Base-by-base conservation (phyloP, 2,329 filamentous ascomycete genomes). In the Penicillium freii region DNA sequence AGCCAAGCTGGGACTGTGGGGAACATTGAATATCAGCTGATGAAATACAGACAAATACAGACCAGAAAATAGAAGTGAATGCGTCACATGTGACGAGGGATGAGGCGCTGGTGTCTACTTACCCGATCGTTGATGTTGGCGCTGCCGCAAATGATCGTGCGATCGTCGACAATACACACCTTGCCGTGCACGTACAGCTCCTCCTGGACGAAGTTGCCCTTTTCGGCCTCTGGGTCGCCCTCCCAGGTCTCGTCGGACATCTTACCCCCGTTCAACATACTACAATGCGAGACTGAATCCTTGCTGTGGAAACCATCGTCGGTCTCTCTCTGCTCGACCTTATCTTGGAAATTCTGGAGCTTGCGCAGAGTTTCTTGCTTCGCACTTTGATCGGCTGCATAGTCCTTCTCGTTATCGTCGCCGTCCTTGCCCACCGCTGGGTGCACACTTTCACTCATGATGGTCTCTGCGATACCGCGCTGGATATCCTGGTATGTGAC, bases 161-260 rank as follows among this genome's bases (percentile, higher is more conserved):
- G 82, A 71, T 96, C 92, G 69, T 96, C 91, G 44, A 88, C 90
- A 58, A 96, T 94, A 57, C 77, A 73, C 36, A 97, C 82, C 77
- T 97, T 99, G 29, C 87, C 89, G 73, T 99, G 94, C 47, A 97
- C 88, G 72, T 99, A 99, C 2, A 97, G 83, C 74, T 99, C 93
- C 72, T 99, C 94, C 71, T 96, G 93, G 58, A 97, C 88, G 80
- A 94, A 95, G 71, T 95, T 91, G 53, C 88, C 83, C 56, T 92
- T 88, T 73, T 97, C 94, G 1, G 84, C 84, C 64, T 93, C 84
- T 0, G 85, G 78, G 4, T 88, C 77, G 17, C 90, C 88, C 17
- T 92, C 88, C 90, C 91, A 97, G 0, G 77, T 68, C 73, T 95
- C 90, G 10, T 90, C 86, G 4, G 81, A 82, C 67, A 85, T 75